A percentile compares a stretch with the other conserved stretches of the same genome.
phyloP scores from a whole-genome alignment of 2,329 filamentous ascomycete genomes.

The Aspergillus sp. region DNA sequence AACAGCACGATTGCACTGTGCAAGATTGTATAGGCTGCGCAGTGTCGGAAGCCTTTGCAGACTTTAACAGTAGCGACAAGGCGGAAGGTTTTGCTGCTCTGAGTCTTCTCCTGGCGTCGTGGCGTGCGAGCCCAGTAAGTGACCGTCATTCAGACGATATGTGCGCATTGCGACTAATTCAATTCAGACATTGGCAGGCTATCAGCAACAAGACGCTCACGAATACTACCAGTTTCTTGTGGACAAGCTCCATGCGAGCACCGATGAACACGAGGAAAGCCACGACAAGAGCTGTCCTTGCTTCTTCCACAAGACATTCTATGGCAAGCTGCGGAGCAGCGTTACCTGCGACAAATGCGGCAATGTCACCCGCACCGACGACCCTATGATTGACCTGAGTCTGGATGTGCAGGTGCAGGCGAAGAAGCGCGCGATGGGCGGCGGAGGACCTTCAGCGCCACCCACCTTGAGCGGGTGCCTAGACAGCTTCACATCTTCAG shows the following conservation, averaged over 20 bases:
- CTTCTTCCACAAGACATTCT: constrained; percentile 92
- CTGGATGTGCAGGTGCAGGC: constrained; percentile 77
- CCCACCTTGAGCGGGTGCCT: constrained; percentile 71
- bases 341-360: constrained; percentile 88
- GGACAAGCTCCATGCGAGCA: constrained; percentile 77
- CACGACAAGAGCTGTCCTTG: constrained; percentile 65
- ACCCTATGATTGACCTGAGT: constrained; percentile 88
- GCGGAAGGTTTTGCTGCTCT: constrained; percentile 88
- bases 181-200: constrained; percentile 70
- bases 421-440: constrained; percentile 47
- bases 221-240: constrained; percentile 96
- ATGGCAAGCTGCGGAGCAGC: constrained; percentile 84
- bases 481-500: constrained; percentile 80
- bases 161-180: background rate
- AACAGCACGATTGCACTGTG: constrained; percentile 66
- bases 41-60: constrained; percentile 61
- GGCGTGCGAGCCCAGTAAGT: constrained; percentile 74
- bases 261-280: constrained; percentile 69
- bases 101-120: constrained; percentile 83
- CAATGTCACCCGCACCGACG: constrained; percentile 75
- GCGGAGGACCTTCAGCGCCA: constrained; percentile 37
- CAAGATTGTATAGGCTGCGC: constrained; percentile 60
- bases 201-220: constrained; percentile 94
- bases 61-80: constrained; percentile 60
- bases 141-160: constrained; percentile 19